Evolutionary conservation across 306 rosid genomes (phyloP).

Genomic region (Cyclanthera cordifolia): DNA sequence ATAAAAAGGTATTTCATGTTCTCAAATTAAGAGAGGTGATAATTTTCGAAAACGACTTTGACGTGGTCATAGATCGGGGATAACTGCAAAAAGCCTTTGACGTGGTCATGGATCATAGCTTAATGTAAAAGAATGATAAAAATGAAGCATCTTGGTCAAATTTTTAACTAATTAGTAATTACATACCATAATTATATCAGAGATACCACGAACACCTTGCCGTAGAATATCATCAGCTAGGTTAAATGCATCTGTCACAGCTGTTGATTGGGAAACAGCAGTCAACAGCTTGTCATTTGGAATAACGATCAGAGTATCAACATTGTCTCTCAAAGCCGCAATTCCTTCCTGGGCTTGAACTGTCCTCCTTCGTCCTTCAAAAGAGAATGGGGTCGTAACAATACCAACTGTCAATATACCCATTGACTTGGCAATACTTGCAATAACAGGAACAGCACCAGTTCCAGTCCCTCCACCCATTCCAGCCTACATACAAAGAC

Average conservation of each 20-base stretch:
- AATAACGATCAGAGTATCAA: constrained; percentile 91
- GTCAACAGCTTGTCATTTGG: constrained; percentile 96
- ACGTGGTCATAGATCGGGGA: neutral
- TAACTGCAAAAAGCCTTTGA: too few relatives aligned
- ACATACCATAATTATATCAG: constrained; percentile 93
- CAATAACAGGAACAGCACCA: constrained; percentile 95
- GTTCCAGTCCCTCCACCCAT: constrained; percentile 99
- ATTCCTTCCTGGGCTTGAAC: constrained; percentile 99
- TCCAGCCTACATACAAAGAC: constrained; percentile 59
- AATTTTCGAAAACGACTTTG: neutral
- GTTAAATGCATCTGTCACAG: constrained; percentile 97
- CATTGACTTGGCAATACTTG: constrained; percentile 91
- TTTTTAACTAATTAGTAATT: constrained; percentile 3
- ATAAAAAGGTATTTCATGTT: neutral
- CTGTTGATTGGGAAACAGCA: constrained; percentile 90
- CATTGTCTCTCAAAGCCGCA: constrained; percentile 91
- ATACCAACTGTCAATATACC: constrained; percentile 96
- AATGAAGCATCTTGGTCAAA: neutral
- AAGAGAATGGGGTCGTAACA: constrained; percentile 94
- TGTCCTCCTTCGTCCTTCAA: constrained; percentile 94
- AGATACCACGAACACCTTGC: constrained; percentile 99
- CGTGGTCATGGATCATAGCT: neutral
- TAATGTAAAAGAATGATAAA: neutral
- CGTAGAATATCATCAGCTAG: constrained; percentile 95
- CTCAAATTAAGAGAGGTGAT: neutral